Evolutionary conservation across 2,329 filamentous ascomycete species (phyloP).

Genomic region (Nannizziopsis arthrosporioides): DNA sequence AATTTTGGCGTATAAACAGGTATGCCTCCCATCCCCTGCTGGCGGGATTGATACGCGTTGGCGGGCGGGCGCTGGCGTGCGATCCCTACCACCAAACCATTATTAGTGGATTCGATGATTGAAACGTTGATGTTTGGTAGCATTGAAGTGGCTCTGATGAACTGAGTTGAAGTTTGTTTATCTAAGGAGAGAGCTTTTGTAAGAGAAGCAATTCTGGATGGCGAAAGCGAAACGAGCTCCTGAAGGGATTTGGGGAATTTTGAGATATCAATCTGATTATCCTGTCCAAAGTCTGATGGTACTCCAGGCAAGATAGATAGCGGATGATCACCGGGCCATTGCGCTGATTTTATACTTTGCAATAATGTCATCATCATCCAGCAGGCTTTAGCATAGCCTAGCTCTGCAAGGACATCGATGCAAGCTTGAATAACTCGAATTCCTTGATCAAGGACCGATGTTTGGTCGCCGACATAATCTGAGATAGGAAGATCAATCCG

Average conservation of each 20-base stretch:
- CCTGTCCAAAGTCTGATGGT: constrained; percentile 17
- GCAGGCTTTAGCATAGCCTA: constrained; percentile 69
- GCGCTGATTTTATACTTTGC: constrained; percentile 82
- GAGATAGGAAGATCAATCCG: constrained; percentile 85
- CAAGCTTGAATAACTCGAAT: constrained; percentile 94
- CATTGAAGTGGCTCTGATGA: constrained; percentile 48
- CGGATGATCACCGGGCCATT: constrained; percentile 76
- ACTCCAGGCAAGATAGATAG: constrained; percentile 70
- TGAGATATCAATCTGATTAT: constrained; percentile 4
- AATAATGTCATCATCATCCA: constrained; percentile 73
- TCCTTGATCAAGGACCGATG: constrained; percentile 77
- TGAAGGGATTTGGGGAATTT: constrained; percentile 24
- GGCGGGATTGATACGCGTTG: constrained; percentile 19
- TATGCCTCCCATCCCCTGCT: constrained; percentile 48
- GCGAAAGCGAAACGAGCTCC: constrained; percentile 24
- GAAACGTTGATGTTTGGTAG: constrained; percentile 59
- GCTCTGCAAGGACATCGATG: constrained; percentile 83
- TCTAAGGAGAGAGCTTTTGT: constrained; percentile 24
- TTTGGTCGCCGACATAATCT: constrained; percentile 93
- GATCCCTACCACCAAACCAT: constrained; percentile 41
- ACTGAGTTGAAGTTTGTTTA: constrained; percentile 20
- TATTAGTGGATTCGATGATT: constrained; percentile 49
- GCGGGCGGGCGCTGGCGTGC: constrained; percentile 9
- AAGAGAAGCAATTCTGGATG: constrained; percentile 20
- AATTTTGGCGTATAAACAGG: constrained; percentile 79